Evolutionary conservation across 129 eudicot genomes (phyloP), one percentile per base, ranked within the genome.

Genomic region (Lactuca saligna): DNA sequence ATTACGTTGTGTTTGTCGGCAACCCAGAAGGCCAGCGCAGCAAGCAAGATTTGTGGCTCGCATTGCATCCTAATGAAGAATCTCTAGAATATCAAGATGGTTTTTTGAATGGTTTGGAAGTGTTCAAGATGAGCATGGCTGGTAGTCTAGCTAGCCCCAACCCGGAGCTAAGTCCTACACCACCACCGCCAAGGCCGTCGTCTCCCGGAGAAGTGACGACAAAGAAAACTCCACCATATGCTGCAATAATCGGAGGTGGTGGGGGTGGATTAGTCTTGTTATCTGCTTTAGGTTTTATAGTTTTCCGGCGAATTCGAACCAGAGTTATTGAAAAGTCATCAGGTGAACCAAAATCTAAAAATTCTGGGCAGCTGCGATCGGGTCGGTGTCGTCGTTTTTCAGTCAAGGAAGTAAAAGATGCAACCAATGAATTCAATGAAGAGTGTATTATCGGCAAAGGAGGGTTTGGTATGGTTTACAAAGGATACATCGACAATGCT

Each of bases 101-200:
- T 48, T 69, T 62, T 31, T 77, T 86, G 32, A 86, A 86, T 46
- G 87, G 85, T 12, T 71, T 86, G 54, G 87, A 86, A 63, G 80
- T 68, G 32, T 86, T 85, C 81, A 85, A 80, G 67, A 7, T 85
- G 57, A 82, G 80, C 7, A 20, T 60, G 12, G 37, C 67, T 15
- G 66, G 75, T 13, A 80, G 54, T 33, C 82, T 82, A 7, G 79
- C 87, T 20, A 76, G 78, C 6, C 81, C 83, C 5, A 86, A 76
- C 74, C 91, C 85, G 5, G 80, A 81, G 33, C 72, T 50, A 3
- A 20, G 7, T 8, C 50, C 74, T 15, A 51, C 54, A 41, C 33
- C 75, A 33, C 33, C 70, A 5, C 7, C 12, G 8, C 44, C 56
- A 9, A 35, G 61, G 13, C 63, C 35, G 3, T 0, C 32, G 16